phyloP scores from a whole-genome alignment of 1,284 basidiomycete species.

The Moesziomyces antarcticus region DNA sequence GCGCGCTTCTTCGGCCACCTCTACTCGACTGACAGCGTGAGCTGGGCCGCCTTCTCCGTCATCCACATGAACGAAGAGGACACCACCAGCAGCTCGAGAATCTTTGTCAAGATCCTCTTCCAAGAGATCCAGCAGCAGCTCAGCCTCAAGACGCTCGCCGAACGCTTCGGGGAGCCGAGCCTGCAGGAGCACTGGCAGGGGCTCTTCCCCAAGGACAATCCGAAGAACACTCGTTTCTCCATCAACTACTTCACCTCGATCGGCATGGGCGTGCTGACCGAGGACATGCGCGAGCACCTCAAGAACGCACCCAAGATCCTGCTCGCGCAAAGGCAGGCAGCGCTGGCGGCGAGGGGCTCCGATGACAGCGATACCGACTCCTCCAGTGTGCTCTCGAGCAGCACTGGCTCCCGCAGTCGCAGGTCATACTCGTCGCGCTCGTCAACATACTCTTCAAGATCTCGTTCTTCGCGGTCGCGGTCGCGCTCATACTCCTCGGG shows the following conservation, averaged over 20 bases:
- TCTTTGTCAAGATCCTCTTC: slow-evolving; percentile 97
- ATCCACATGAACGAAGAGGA: slow-evolving; percentile 97
- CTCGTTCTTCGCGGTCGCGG: slow-evolving; percentile 30
- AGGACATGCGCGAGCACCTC: slow-evolving; percentile 94
- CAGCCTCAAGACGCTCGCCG: slow-evolving; percentile 82
- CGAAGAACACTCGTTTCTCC: slow-evolving; percentile 94
- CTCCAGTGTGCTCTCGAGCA: slow-evolving; percentile 35
- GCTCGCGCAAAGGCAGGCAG: slow-evolving; percentile 84
- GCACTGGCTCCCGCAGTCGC: slow-evolving; percentile 30
- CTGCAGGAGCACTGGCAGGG: slow-evolving; percentile 79
- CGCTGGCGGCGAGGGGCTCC: slow-evolving; percentile 51
- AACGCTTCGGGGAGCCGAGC: slow-evolving; percentile 76
- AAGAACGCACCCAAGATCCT: slow-evolving; percentile 92
- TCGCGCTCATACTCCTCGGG: slow-evolving; percentile 27
- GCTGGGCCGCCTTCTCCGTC: slow-evolving; percentile 85
- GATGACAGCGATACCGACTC: slow-evolving; percentile 44
- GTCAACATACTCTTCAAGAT: slow-evolving; percentile 1
- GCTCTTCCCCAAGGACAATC: slow-evolving; percentile 96
- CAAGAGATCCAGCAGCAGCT: slow-evolving; percentile 92
- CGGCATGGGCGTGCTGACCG: slow-evolving; percentile 87
- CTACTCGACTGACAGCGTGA: slow-evolving; percentile 80
- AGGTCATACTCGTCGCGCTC: slow-evolving; percentile 37
- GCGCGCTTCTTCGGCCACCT: slow-evolving; percentile 93
- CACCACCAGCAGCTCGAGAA: slow-evolving; percentile 93
- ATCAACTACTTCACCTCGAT: slow-evolving; percentile 96